A percentile compares a stretch with the other conserved stretches of the same genome.
phyloP scores from a whole-genome alignment of 768 basidiomycete genomes.

The Boletus insuetus region DNA sequence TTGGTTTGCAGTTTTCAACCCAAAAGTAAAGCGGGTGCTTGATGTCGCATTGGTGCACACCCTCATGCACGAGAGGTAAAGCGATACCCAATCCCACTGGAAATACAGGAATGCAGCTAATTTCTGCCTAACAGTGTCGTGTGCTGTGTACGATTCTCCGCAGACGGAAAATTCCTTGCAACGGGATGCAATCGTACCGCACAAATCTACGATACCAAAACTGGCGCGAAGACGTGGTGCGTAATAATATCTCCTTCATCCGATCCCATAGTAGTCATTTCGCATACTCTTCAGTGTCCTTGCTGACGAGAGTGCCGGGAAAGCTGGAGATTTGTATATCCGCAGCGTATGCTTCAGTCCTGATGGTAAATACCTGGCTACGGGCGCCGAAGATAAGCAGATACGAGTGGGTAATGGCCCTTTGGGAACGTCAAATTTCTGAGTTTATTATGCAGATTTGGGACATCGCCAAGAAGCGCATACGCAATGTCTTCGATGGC shows the following conservation, averaged over 20 bases:
- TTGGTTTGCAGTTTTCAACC: constrained; percentile 89
- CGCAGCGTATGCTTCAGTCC: constrained; percentile 80
- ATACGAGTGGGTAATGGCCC: constrained; percentile 62
- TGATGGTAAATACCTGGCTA: constrained; percentile 68
- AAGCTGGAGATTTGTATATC: constrained; percentile 84
- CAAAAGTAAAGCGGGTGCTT: constrained; percentile 70
- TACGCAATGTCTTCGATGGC: constrained; percentile 80
- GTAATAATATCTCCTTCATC: constrained; percentile 22
- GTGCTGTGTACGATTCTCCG: constrained; percentile 92
- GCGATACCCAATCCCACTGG: constrained; percentile 4
- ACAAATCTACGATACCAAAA: constrained; percentile 92
- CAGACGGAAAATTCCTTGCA: constrained; percentile 88
- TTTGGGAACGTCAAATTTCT: background rate
- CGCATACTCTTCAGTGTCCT: constrained; percentile 52
- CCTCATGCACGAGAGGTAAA: constrained; percentile 86
- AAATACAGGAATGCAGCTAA: constrained; percentile 5
- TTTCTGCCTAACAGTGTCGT: constrained; percentile 50
- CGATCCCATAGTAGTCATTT: constrained; percentile 6
- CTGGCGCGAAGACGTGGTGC: constrained; percentile 81
- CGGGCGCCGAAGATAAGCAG: constrained; percentile 88
- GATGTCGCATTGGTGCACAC: constrained; percentile 84
- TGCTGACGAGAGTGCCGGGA: constrained; percentile 68
- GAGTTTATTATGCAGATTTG: constrained; percentile 62
- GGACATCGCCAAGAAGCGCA: constrained; percentile 81
- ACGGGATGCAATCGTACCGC: constrained; percentile 96